Conservation (phyloP, 1,284 basidiomycete species). For the Irpex rosettiformis region DNA sequence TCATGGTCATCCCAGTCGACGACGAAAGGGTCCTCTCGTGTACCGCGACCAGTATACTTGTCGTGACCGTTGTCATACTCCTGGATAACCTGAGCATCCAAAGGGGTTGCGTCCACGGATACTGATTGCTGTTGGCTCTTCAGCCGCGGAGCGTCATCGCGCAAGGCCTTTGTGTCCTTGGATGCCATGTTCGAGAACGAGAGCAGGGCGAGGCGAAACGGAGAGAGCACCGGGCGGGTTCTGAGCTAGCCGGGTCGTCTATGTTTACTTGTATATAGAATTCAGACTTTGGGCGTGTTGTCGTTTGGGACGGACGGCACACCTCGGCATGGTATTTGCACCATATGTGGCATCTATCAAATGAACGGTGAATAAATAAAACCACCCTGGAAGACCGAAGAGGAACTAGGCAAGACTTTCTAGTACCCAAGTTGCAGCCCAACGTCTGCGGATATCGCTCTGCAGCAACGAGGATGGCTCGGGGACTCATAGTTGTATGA, state of each 20-base stretch:
- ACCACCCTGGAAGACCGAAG: background rate
- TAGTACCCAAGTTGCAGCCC: no score
- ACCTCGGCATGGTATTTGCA: background rate
- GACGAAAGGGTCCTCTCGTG: constrained; percentile 46
- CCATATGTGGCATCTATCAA: background rate
- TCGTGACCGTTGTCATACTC: constrained; percentile 1
- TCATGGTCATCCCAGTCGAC: constrained; percentile 58
- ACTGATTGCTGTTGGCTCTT: background rate
- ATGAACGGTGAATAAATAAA: background rate
- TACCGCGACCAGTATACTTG: constrained; percentile 40
- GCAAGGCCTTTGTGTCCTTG: background rate
- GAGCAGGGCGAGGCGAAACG: background rate
- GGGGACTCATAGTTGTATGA: no score
- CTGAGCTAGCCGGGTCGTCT: no score
- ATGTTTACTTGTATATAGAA: background rate
- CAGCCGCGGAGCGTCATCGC: constrained; percentile 5
- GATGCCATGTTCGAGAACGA: background rate
- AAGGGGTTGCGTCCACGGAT: background rate
- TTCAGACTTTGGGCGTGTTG: background rate
- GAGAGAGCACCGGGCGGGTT: background rate
- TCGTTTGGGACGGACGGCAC: background rate
- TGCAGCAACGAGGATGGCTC: no score
- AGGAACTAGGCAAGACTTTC: no score
- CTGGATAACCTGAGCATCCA: background rate
- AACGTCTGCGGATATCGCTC: no score